These are phyloP conservation scores for Aspergillus ochraceus DNA, from an alignment of 2,329 filamentous ascomycete species.

Conservation along the genomic window DNA sequence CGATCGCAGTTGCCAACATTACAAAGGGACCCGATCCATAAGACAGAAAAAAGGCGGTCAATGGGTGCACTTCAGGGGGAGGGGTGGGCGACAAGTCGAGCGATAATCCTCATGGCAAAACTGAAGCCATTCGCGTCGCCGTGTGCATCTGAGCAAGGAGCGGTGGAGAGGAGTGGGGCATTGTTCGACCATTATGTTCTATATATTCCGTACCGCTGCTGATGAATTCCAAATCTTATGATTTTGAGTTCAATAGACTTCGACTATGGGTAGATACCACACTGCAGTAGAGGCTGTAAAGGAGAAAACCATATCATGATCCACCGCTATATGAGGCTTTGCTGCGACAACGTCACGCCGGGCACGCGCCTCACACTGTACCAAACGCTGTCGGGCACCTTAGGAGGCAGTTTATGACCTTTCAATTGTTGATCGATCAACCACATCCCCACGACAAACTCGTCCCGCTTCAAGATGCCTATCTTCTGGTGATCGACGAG, in stretches of 20 bases:
- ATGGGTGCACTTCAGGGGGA: background rate
- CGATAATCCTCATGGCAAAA: background rate
- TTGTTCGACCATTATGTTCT: background rate
- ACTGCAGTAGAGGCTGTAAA: background rate
- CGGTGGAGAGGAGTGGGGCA: background rate
- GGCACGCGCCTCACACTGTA: constrained; percentile 43
- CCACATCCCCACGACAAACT: constrained; percentile 54
- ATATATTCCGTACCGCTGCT: background rate
- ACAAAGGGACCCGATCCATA: too few relatives aligned
- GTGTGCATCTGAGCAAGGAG: background rate
- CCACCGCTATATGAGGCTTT: background rate
- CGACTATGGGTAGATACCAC: background rate
- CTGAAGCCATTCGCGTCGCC: background rate
- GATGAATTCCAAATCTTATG: background rate
- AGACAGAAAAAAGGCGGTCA: background rate
- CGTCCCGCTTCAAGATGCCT: constrained; percentile 43
- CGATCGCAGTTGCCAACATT: too few relatives aligned
- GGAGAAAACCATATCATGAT: background rate
- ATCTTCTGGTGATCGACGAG: constrained; percentile 42
- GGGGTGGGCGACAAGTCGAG: too few relatives aligned
- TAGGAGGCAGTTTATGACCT: constrained; percentile 47
- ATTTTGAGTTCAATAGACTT: background rate
- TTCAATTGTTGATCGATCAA: constrained; percentile 51
- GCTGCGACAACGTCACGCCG: constrained; percentile 34
- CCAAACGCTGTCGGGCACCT: constrained; percentile 50